A percentile compares a stretch with the other conserved stretches of the same genome.
Evolutionary conservation across 2,329 filamentous ascomycete species (phyloP).

Genomic region (Aphanoascus verrucosus): DNA sequence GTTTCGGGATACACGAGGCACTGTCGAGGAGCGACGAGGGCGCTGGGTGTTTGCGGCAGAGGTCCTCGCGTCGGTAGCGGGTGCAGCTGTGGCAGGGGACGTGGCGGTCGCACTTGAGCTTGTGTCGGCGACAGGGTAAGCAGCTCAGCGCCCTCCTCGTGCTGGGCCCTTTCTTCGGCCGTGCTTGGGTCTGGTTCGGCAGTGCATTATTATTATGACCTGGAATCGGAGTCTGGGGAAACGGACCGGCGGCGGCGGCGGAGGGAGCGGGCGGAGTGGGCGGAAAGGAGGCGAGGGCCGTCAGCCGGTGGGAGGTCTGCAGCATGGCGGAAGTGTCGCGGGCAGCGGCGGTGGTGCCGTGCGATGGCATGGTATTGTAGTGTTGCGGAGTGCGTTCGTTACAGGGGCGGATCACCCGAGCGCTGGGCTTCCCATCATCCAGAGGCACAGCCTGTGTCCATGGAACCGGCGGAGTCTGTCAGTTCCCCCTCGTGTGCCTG

Average conservation of each 20-base stretch:
- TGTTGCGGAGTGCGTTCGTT: too few relatives aligned
- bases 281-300: not conserved
- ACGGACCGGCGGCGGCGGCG: not conserved
- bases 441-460: too few relatives aligned
- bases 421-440: too few relatives aligned
- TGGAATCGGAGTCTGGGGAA: not conserved
- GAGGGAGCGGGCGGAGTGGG: not conserved
- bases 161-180: conserved; percentile 9
- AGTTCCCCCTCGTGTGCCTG: too few relatives aligned
- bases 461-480: too few relatives aligned
- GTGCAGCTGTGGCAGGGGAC: conserved; percentile 25
- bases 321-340: not conserved
- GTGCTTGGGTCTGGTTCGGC: not conserved
- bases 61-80: conserved; percentile 24
- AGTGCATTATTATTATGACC: not conserved
- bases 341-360: not conserved
- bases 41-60: conserved; percentile 24
- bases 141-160: conserved; percentile 22
- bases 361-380: too few relatives aligned
- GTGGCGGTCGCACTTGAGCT: conserved; percentile 26
- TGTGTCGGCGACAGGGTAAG: conserved; percentile 25
- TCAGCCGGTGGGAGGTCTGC: not conserved
- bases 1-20: conserved; percentile 1
- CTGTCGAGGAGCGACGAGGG: conserved; percentile 17
- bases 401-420: too few relatives aligned